Base-by-base conservation (phyloP, 352 stramenopile species). In the Blastocystis sp. region DNA sequence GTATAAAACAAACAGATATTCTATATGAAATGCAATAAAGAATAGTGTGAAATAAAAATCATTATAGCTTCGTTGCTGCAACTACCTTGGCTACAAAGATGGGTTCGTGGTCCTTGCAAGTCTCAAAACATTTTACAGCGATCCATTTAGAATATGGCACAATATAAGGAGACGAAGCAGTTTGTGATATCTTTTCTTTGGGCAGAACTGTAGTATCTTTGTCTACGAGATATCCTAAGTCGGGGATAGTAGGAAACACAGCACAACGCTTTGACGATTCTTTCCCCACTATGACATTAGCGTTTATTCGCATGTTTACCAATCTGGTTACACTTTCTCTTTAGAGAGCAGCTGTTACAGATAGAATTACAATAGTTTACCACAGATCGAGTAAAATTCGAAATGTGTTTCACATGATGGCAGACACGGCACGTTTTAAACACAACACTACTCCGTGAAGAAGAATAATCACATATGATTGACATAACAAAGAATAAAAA, bases 141-240 rank as follows among this genome's bases (percentile, higher is more conserved):
- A 76, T 76, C 65, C 65, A 76, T 76, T 43, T 24, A 11, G 65
- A 24, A 55, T 76, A 76, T 13, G 65, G 65, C 6, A 76, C 65
- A 24, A 76, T 41, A 43, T 55, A 76, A n/a, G 43, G 9, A 24
- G 16, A 13, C 13, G 20, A 13, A 37, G 56, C 9, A 13, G 37
- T 26, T 0, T 2, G 7, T 26, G 13, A 13, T 13, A 26, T 30
- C 24, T 66, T 26, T 30, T 66, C 56, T 37, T n/a, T 24, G 9
- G 24, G 18, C 24, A 26, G 13, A 70, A 18, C 37, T 24, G 62
- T 70, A 24, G 37, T 18, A 24, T 16, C 24, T 70, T 34, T 11
- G 30, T 70, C 62, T 43, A 70, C 16, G 13, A 43, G n/a, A 70
- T 70, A 18, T 70, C 62, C 24, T 70, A 34, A 18, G 30, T 70